These are phyloP conservation scores for Aspergillus sp. DNA, from an alignment of 2,329 filamentous ascomycete genomes.

Conservation along the genomic window DNA sequence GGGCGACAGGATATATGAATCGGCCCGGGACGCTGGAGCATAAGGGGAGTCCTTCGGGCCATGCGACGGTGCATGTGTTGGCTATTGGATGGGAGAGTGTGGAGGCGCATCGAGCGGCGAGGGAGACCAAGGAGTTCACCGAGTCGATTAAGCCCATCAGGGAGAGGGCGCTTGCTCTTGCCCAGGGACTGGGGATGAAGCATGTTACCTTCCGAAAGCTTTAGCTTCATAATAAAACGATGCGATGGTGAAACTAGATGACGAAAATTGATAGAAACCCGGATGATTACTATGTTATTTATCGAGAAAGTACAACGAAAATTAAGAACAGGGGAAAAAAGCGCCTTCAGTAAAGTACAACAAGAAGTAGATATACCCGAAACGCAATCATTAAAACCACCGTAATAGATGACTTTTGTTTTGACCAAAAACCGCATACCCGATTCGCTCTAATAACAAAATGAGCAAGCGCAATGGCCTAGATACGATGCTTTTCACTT, in stretches of 20 bases:
- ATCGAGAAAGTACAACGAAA: neutral
- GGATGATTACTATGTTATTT: constrained; percentile 2
- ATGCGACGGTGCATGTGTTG: constrained; percentile 40
- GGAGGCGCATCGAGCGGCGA: constrained; percentile 45
- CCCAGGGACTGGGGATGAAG: constrained; percentile 41
- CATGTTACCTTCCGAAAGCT: constrained; percentile 39
- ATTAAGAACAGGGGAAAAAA: constrained; percentile 2
- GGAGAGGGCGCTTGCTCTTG: constrained; percentile 31
- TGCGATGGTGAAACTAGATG: neutral
- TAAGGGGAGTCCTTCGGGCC: constrained; percentile 34
- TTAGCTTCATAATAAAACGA: constrained; percentile 3
- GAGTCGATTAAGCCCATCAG: constrained; percentile 38
- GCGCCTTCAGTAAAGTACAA: constrained; percentile 32
- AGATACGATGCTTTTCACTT: constrained; percentile 72
- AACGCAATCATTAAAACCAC: constrained; percentile 15
- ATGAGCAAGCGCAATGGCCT: constrained; percentile 19
- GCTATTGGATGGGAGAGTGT: constrained; percentile 50
- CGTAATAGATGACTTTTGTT: constrained; percentile 9
- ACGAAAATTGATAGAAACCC: neutral
- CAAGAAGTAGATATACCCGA: constrained; percentile 16
- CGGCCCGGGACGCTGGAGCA: constrained; percentile 26
- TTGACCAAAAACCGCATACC: too few relatives aligned
- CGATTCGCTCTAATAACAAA: constrained; percentile 5
- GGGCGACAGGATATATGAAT: constrained; percentile 33
- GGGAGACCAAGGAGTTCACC: constrained; percentile 42